Base-by-base conservation (phyloP, 164 flowering plant species). In the Stephania japonica region DNA sequence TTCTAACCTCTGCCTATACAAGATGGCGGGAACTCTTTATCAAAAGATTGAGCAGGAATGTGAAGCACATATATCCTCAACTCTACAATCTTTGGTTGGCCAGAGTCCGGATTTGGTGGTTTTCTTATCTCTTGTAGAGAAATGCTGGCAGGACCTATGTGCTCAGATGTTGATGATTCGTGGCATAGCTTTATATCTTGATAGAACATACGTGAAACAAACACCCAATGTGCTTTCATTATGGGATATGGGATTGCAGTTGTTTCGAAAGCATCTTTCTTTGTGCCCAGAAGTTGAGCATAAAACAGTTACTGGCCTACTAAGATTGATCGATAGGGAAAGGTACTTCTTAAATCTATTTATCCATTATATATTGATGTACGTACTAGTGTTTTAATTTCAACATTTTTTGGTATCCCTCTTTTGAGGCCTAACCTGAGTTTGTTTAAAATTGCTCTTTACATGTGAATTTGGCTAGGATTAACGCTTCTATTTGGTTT, bases 161-260 rank as follows among this genome's bases (percentile, higher is more conserved):
- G 97, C 90, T 75, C 98, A 96, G 81, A 87, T 96, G 97, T 80
- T 93, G 81, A 88, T 90, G 95, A 96, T 96, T 65, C 99, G 99
- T 66, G 88, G 95, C 68, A 96, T 96, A 86, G 99, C 99, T 71
- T 85, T 96, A 78, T 86, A 80, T 82, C 93, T 96, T 59, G 99
- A 96, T 80, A 89, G 97, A 82, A 93, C 94, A 26, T 96, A 93
- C 81, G 99, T 92, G 72, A 96, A 89, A 75, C 98, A 91, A 84
- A 90, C 87, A 49, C 84, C 93, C 63, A 87, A 81, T 86, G 90
- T 92, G 61, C 84, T 86, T 65, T 96, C 98, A 44, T 82, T 96
- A 81, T 96, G 99, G 99, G 99, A 96, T 83, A 93, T 96, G 99
- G 99, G 99, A 66, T 86, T 96, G 86, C 94, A 88, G 74, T 90